Percentiles rank a stretch among this genome's conserved stretches.
These are phyloP conservation scores for Collybiopsis luxurians DNA, from an alignment of 768 basidiomycete species.

Conservation along the genomic window DNA sequence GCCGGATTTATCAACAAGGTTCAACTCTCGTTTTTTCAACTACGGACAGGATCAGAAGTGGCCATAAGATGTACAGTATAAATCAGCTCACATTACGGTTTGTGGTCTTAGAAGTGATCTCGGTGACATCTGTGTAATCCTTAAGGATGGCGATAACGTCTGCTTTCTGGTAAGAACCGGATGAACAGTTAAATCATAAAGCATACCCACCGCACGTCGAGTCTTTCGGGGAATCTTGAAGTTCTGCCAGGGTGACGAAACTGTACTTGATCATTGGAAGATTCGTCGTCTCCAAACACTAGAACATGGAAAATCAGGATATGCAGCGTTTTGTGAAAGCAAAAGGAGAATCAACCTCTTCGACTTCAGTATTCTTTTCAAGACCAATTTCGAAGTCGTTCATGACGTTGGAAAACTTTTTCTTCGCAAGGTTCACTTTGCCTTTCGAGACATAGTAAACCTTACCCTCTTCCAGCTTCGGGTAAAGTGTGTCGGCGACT, in stretches of 20 bases:
- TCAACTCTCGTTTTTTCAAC: conserved; percentile 88
- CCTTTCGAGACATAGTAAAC: conserved; percentile 92
- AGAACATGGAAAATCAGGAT: conserved; percentile 6
- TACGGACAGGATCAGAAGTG: conserved; percentile 27
- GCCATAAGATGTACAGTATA: conserved; percentile 4
- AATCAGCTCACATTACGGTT: conserved; percentile 53
- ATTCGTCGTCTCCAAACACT: conserved; percentile 79
- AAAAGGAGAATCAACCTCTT: conserved; percentile 59
- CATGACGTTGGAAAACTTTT: conserved; percentile 85
- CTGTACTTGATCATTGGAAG: conserved; percentile 84
- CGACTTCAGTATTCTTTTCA: conserved; percentile 81
- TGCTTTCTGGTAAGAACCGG: conserved; percentile 26
- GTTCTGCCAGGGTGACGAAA: conserved; percentile 63
- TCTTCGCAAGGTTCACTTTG: conserved; percentile 92
- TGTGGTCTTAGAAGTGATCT: conserved; percentile 74
- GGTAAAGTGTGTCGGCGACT: conserved; percentile 78
- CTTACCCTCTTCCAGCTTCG: conserved; percentile 86
- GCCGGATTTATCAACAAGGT: conserved; percentile 79
- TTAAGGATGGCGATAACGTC: conserved; percentile 90
- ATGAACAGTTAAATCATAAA: conserved; percentile 1
- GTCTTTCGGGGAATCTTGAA: conserved; percentile 73
- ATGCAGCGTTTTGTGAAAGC: not conserved
- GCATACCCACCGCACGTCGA: conserved; percentile 77
- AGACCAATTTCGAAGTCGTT: conserved; percentile 94
- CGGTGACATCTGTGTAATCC: conserved; percentile 63